Evolutionary conservation across 2,329 filamentous ascomycete species (phyloP).

Genomic region (Aspergillus carbonarius): DNA sequence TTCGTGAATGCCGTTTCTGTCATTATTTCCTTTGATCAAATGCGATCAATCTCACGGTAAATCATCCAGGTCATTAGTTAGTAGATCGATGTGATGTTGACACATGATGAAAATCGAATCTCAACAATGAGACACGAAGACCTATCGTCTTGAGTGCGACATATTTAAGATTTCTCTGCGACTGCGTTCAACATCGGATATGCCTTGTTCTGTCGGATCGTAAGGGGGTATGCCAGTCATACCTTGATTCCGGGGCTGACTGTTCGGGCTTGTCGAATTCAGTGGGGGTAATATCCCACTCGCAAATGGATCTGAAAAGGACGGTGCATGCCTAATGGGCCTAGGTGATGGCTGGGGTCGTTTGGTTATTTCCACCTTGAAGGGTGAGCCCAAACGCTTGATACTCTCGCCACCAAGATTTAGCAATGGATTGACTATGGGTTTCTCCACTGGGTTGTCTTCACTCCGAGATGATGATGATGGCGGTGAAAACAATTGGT

Average conservation of each 20-base stretch:
- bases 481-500: conserved; percentile 56
- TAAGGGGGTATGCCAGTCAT: conserved; percentile 23
- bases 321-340: conserved; percentile 42
- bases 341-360: conserved; percentile 31
- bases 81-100: conserved; percentile 22
- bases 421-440: conserved; percentile 28
- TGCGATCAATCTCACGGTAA: conserved; percentile 16
- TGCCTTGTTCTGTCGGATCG: conserved; percentile 35
- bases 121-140: conserved; percentile 9
- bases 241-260: conserved; percentile 18
- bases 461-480: conserved; percentile 33
- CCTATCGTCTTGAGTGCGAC: conserved; percentile 31
- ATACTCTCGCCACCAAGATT: conserved; percentile 41
- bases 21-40: conserved; percentile 26
- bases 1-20: conserved; percentile 35
- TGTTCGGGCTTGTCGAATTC: conserved; percentile 15
- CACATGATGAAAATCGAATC: conserved; percentile 24
- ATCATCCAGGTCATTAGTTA: conserved; percentile 34
- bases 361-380: conserved; percentile 41
- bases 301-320: conserved; percentile 46
- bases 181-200: conserved; percentile 42
- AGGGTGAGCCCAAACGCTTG: conserved; percentile 50
- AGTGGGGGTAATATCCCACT: conserved; percentile 23
- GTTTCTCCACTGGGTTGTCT: conserved; percentile 21
- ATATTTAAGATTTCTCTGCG: conserved; percentile 41